Evolutionary conservation across 495 filamentous ascomycete genomes (phyloP), one percentile per base, ranked within the genome.

Genomic region (Diplogelasinospora grovesii): DNA sequence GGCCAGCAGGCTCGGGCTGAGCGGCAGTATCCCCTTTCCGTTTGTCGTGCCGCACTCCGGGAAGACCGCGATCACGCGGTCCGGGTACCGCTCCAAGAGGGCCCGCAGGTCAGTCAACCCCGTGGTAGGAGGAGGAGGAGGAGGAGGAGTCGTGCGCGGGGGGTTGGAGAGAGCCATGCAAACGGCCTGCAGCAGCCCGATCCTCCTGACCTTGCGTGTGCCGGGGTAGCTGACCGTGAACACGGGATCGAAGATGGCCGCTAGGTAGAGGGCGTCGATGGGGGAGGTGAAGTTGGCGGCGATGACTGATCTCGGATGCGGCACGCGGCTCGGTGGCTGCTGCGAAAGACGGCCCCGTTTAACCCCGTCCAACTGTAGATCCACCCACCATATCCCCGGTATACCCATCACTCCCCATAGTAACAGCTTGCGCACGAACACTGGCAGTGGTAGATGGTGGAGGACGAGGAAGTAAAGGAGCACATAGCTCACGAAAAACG

Each of bases 351-450:
- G 68, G 70, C 92, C 92, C 69, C 86, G 88, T 63, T 82, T 83
- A 24, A 99, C 92, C 22, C 89, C 88, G 57, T 97, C 92, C 28
- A 99, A 82, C 52, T 96, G 89, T 1, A 99, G 70, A 62, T 97
- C 92, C 35, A 95, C 83, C 89, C 90, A 97, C 90, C 92, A 97
- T 25, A 96, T 81, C 14, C 89, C 89, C 0, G 88, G 85, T 16
- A 89, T 81, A 22, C 78, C 81, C 13, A 99, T 72, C 29, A 97
- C 76, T 32, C 78, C 71, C 90, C 93, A 97, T 21, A 97, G 57
- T 26, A 82, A 71, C 11, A 87, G 79, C 61, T 95, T 97, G 56
- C 86, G 85, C 9, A 72, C 63, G 24, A 87, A 57, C 8, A 78
- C 78, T 1, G 86, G 86, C n/a, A 95, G 77, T 0, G 88, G 89